These are phyloP conservation scores for Candida dajiaensis DNA, from an alignment of 805 yeast species.

Conservation along the genomic window DNA sequence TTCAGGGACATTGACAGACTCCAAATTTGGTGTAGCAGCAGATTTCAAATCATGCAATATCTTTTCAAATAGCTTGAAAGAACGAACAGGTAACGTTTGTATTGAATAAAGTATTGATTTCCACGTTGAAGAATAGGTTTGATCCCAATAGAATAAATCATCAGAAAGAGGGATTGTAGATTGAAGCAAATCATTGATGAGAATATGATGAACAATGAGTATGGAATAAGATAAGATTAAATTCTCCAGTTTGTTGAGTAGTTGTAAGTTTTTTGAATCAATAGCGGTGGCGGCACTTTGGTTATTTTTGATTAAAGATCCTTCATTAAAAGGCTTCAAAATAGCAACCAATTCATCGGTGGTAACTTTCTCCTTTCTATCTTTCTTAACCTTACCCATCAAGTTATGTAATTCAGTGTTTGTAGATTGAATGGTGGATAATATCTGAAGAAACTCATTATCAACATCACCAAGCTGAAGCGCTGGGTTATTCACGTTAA, in stretches of 20 bases:
- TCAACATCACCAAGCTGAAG: background rate
- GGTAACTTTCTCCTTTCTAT: background rate
- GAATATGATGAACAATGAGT: constrained; percentile 28
- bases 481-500: background rate
- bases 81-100: constrained; percentile 33
- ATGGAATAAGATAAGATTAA: constrained; percentile 27
- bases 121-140: constrained; percentile 27
- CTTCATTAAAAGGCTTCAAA: constrained; percentile 8
- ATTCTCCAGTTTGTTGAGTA: constrained; percentile 21
- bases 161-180: constrained; percentile 38
- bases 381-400: background rate
- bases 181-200: constrained; percentile 29
- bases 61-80: constrained; percentile 7
- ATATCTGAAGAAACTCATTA: background rate
- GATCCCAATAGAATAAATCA: constrained; percentile 43
- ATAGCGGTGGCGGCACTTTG: background rate
- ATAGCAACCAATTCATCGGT: background rate
- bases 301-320: background rate
- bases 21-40: constrained; percentile 9
- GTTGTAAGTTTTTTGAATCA: constrained; percentile 8
- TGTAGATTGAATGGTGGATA: background rate
- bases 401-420: background rate
- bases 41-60: constrained; percentile 23
- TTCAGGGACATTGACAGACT: constrained; percentile 7
- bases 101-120: constrained; percentile 31